A percentile compares a stretch with the other conserved stretches of the same genome.
Conservation (phyloP, 768 basidiomycete species). For the Hygrocybe coccinea region DNA sequence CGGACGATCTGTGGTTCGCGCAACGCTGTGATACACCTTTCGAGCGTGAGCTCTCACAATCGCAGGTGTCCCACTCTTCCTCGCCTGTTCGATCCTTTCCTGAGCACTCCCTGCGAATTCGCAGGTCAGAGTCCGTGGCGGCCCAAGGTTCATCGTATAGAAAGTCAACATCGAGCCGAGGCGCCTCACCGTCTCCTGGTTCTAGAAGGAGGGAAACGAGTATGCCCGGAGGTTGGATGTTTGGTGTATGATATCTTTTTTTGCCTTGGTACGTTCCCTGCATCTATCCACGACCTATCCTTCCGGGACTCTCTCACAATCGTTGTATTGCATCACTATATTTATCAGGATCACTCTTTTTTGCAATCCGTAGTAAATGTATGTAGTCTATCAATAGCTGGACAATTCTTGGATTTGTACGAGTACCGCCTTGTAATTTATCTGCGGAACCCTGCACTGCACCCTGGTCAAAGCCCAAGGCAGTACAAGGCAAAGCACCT, state of each 20-base stretch:
- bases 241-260: conserved; percentile 5
- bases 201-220: conserved; percentile 26
- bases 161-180: background rate
- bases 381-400: no score
- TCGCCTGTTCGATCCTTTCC: background rate
- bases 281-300: no score
- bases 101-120: background rate
- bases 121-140: background rate
- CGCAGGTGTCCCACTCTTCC: conserved; percentile 16
- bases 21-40: background rate
- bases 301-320: no score
- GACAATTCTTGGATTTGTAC: no score
- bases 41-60: conserved; percentile 16
- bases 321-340: no score
- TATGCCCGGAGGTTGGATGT: conserved; percentile 42
- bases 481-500: background rate
- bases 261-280: no score
- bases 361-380: no score
- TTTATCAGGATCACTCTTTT: no score
- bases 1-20: conserved; percentile 7
- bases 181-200: background rate
- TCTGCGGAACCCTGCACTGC: no score
- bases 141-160: background rate
- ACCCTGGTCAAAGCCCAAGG: no score
- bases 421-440: no score